Conservation (phyloP, 345 rosid species). For the Mercurialis annua region DNA sequence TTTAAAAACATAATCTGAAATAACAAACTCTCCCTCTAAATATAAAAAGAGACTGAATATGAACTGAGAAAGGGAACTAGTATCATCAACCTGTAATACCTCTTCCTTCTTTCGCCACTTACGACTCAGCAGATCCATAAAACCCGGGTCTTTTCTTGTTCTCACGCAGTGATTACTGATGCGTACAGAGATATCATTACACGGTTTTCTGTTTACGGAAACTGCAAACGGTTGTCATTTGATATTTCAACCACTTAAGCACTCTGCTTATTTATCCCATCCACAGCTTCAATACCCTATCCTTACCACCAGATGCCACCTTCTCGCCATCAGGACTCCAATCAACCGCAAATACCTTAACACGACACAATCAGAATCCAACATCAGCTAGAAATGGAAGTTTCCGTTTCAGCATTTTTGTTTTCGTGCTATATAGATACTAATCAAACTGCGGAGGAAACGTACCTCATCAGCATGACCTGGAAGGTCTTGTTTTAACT, state of each 20-base stretch:
- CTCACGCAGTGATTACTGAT: background rate
- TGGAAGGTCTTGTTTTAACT: conserved; percentile 87
- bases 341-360: conserved; percentile 82
- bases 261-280: conserved; percentile 50
- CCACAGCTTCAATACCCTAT: conserved; percentile 87
- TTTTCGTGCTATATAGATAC: too few relatives aligned
- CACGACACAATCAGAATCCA: background rate
- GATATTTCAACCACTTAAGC: conserved; percentile 5
- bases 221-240: background rate
- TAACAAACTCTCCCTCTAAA: background rate
- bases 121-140: background rate
- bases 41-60: background rate
- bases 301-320: conserved; percentile 95
- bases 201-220: background rate
- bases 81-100: too few relatives aligned
- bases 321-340: conserved; percentile 99
- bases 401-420: too few relatives aligned
- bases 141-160: background rate
- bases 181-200: background rate
- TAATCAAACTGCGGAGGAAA: too few relatives aligned
- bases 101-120: background rate
- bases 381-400: too few relatives aligned
- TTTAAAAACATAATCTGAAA: background rate
- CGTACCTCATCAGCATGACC: conserved; percentile 94
- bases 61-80: too few relatives aligned